Conservation (phyloP, 495 filamentous ascomycete genomes). For the Lophium mytilinum region DNA sequence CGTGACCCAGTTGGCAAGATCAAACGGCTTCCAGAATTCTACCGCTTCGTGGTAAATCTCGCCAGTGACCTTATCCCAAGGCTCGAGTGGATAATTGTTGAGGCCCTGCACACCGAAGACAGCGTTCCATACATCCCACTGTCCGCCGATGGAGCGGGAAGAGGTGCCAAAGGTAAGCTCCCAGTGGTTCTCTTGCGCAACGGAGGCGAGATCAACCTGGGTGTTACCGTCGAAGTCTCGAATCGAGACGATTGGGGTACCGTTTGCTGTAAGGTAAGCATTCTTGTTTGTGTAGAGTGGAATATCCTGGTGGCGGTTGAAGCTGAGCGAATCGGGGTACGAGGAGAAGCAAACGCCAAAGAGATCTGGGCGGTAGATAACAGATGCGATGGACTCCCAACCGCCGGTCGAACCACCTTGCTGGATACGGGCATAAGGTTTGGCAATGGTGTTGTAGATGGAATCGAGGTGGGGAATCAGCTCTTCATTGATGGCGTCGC, state of each 20-base stretch:
- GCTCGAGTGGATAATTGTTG: constrained; percentile 22
- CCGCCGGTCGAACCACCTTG: constrained; percentile 24
- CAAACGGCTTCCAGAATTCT: constrained; percentile 20
- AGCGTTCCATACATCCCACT: constrained; percentile 25
- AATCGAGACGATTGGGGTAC: constrained; percentile 8
- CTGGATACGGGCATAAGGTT: constrained; percentile 22
- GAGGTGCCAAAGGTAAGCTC: constrained; percentile 16
- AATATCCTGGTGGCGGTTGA: constrained; percentile 24
- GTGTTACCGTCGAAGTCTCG: constrained; percentile 7
- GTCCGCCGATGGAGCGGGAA: constrained; percentile 11
- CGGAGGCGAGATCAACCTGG: constrained; percentile 7
- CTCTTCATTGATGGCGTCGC: constrained; percentile 25
- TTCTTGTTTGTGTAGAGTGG: constrained; percentile 12
- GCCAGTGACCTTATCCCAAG: constrained; percentile 25
- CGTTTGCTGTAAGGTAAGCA: constrained; percentile 11
- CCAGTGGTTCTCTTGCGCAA: constrained; percentile 22
- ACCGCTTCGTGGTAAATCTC: constrained; percentile 20
- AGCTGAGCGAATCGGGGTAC: constrained; percentile 22
- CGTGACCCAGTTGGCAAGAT: constrained; percentile 11
- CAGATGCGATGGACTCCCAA: constrained; percentile 15
- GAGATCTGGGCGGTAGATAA: constrained; percentile 18
- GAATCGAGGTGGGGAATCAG: constrained; percentile 17
- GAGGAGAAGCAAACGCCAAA: constrained; percentile 18
- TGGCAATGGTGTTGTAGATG: constrained; percentile 18
- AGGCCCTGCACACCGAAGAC: constrained; percentile 23